phyloP scores from a whole-genome alignment of 345 rosid genomes.

The Streptanthus diversifolius region DNA sequence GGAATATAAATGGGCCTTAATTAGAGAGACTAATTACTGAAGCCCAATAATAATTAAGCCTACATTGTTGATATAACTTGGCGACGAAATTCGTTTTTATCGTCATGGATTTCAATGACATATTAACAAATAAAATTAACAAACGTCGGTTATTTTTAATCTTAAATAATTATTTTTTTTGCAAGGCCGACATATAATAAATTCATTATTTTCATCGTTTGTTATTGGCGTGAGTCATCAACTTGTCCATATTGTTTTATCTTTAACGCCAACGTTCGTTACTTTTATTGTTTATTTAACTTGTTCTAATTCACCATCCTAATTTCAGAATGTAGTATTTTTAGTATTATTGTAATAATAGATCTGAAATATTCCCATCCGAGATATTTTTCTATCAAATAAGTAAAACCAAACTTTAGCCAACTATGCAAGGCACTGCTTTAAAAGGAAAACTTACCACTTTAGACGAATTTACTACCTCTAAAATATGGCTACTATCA shows the following conservation, averaged over 20 bases:
- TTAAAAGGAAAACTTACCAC: not conserved
- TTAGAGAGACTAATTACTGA: not conserved
- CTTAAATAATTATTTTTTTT: not conserved
- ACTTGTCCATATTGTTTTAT: not conserved
- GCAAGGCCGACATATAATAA: not conserved
- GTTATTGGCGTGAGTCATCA: not conserved
- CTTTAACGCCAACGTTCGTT: not conserved
- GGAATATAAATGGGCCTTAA: not conserved
- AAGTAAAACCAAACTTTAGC: not conserved
- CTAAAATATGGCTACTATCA: not conserved
- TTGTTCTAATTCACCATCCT: not conserved
- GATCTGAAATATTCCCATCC: not conserved
- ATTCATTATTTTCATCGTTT: not conserved
- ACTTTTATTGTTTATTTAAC: not conserved
- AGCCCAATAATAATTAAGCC: not conserved
- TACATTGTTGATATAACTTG: not conserved
- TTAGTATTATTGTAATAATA: not conserved
- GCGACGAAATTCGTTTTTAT: not conserved
- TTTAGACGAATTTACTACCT: not conserved
- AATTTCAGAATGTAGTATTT: not conserved
- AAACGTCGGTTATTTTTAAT: not conserved
- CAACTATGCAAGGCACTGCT: conserved; percentile 2
- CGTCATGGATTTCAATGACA: not conserved
- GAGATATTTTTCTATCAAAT: not conserved
- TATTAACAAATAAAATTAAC: not conserved